These are phyloP conservation scores for Starmerella powellii DNA, from an alignment of 805 yeast genomes.

Conservation along the genomic window DNA sequence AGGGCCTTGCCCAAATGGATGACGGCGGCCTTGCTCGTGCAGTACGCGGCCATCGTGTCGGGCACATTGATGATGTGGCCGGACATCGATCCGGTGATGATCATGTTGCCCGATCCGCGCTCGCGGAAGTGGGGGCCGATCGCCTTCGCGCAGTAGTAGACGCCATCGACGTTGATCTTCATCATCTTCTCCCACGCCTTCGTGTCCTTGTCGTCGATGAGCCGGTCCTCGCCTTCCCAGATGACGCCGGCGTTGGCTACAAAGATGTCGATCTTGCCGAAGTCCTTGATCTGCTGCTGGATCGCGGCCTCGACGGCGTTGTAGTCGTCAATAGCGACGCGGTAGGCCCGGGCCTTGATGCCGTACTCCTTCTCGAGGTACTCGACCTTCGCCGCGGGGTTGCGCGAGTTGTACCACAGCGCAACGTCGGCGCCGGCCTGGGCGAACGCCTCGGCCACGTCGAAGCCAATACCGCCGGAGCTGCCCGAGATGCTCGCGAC, in stretches of 20 bases:
- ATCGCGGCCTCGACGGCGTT: conserved; percentile 42
- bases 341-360: conserved; percentile 51
- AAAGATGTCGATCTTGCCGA: conserved; percentile 70
- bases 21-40: conserved; percentile 77
- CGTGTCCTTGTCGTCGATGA: conserved; percentile 39
- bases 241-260: conserved; percentile 88
- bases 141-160: conserved; percentile 66
- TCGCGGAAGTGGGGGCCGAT: conserved; percentile 63
- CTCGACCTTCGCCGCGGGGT: conserved; percentile 50
- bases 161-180: conserved; percentile 67
- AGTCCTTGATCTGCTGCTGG: conserved; percentile 45
- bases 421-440: conserved; percentile 84
- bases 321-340: conserved; percentile 43
- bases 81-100: conserved; percentile 81
- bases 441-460: conserved; percentile 70
- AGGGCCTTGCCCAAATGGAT: conserved; percentile 62
- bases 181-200: conserved; percentile 61
- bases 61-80: conserved; percentile 81
- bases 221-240: conserved; percentile 57
- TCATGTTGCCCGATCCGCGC: conserved; percentile 67
- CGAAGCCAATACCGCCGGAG: conserved; percentile 74
- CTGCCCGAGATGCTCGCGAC: conserved; percentile 77
- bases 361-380: conserved; percentile 45
- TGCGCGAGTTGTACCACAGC: conserved; percentile 49
- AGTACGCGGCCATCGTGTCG: conserved; percentile 74